A percentile compares a stretch with the other conserved stretches of the same genome.
phyloP scores from a whole-genome alignment of 805 yeast species.

The Monosporozyma servazzii region DNA sequence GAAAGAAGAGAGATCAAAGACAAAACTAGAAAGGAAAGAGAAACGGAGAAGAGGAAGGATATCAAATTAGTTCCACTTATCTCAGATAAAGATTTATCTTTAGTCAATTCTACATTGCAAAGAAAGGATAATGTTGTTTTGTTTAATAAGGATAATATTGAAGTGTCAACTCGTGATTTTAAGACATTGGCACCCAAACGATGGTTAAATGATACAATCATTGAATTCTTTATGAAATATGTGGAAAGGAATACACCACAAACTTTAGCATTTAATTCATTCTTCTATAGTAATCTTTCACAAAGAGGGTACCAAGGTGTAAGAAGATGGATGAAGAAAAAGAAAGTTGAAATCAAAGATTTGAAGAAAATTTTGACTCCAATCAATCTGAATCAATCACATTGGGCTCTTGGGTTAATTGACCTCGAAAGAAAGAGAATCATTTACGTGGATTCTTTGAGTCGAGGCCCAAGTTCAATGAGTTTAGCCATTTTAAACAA shows the following conservation, averaged over 20 bases:
- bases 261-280: conserved; percentile 75
- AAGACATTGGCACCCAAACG: conserved; percentile 56
- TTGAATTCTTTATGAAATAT: conserved; percentile 62
- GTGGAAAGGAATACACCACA: conserved; percentile 28
- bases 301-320: conserved; percentile 74
- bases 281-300: conserved; percentile 68
- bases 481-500: conserved; percentile 34
- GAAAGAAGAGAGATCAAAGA: conserved; percentile 35
- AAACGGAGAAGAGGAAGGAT: conserved; percentile 3
- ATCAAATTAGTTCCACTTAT: conserved; percentile 23
- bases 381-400: conserved; percentile 71
- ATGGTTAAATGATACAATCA: conserved; percentile 89
- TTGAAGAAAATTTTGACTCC: conserved; percentile 70
- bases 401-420: conserved; percentile 85
- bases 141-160: conserved; percentile 37
- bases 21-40: conserved; percentile 19
- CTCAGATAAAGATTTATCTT: conserved; percentile 14
- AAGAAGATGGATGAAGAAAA: conserved; percentile 73
- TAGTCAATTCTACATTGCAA: conserved; percentile 24
- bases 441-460: conserved; percentile 69
- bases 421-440: conserved; percentile 53
- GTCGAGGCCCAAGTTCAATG: conserved; percentile 31
- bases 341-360: conserved; percentile 54
- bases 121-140: conserved; percentile 22
- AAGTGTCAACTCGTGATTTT: conserved; percentile 57